These are phyloP conservation scores for Sporothrix schenckii DNA, from an alignment of 2,329 filamentous ascomycete species.

Conservation along the genomic window DNA sequence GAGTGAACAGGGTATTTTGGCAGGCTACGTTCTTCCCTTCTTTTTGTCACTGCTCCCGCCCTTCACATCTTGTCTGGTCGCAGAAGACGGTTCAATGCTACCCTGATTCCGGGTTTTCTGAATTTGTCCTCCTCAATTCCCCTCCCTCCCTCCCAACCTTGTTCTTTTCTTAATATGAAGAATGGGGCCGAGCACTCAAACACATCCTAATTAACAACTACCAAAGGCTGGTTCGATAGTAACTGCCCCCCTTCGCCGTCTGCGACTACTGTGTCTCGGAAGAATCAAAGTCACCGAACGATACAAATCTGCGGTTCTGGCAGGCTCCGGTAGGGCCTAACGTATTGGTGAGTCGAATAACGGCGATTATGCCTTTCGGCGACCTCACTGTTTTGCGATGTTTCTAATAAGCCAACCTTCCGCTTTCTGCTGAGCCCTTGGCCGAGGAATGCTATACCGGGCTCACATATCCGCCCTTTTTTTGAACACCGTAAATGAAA, in stretches of 20 bases:
- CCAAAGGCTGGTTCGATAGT: constrained; percentile 19
- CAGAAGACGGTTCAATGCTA: constrained; percentile 37
- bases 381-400: neutral
- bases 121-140: neutral
- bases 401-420: neutral
- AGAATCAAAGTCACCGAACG: constrained; percentile 12
- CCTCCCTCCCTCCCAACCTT: constrained; percentile 8
- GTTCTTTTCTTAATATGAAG: constrained; percentile 26
- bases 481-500: neutral
- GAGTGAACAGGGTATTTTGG: neutral
- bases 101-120: constrained; percentile 42
- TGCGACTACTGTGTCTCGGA: constrained; percentile 1
- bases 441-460: neutral
- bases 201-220: neutral
- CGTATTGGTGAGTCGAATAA: constrained; percentile 12
- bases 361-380: constrained; percentile 12
- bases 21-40: neutral
- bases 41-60: neutral
- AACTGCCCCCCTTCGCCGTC: neutral
- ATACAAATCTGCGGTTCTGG: constrained; percentile 13
- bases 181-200: neutral
- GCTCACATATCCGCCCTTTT: neutral
- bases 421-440: neutral
- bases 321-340: constrained; percentile 15
- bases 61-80: constrained; percentile 10